Percentiles rank a stretch among this genome's conserved stretches.
Evolutionary conservation across 1,139 yeast species (phyloP).

Genomic region (Saccharomyces hybrid): DNA sequence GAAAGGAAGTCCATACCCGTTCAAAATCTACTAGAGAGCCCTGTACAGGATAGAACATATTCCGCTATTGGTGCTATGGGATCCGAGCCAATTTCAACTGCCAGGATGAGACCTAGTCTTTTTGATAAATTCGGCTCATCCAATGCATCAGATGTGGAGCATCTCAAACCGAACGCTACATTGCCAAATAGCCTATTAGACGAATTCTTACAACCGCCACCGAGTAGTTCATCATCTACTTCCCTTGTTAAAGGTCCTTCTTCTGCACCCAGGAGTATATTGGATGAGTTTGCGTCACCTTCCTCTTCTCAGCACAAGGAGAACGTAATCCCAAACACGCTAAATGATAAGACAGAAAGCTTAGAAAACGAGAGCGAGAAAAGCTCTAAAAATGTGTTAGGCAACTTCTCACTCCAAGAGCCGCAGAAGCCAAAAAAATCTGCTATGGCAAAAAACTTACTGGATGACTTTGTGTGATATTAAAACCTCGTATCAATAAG

Average conservation of each 20-base stretch:
- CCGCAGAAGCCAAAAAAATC: background rate
- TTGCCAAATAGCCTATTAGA: constrained; percentile 7
- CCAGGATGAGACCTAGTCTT: constrained; percentile 21
- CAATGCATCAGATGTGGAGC: background rate
- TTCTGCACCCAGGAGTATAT: constrained; percentile 6
- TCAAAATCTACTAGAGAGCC: constrained; percentile 4
- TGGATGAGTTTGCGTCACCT: constrained; percentile 6
- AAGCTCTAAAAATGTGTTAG: background rate
- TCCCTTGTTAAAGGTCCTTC: constrained; percentile 4
- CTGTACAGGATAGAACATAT: constrained; percentile 3
- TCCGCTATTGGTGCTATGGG: constrained; percentile 11
- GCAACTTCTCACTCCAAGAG: background rate
- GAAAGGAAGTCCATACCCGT: constrained; percentile 17
- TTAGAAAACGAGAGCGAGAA: background rate
- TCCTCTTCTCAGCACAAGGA: background rate
- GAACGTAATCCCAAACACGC: background rate
- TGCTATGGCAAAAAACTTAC: constrained; percentile 5
- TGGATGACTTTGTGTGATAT: constrained; percentile 7
- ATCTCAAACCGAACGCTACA: too few relatives aligned
- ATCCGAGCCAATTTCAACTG: constrained; percentile 18
- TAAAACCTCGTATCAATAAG: background rate
- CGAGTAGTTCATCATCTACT: too few relatives aligned
- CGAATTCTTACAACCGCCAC: constrained; percentile 4
- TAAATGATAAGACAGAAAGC: background rate
- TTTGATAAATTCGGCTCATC: constrained; percentile 22